Evolutionary conservation across 1,139 yeast species (phyloP).

Genomic region (Zygoascus sp.): DNA sequence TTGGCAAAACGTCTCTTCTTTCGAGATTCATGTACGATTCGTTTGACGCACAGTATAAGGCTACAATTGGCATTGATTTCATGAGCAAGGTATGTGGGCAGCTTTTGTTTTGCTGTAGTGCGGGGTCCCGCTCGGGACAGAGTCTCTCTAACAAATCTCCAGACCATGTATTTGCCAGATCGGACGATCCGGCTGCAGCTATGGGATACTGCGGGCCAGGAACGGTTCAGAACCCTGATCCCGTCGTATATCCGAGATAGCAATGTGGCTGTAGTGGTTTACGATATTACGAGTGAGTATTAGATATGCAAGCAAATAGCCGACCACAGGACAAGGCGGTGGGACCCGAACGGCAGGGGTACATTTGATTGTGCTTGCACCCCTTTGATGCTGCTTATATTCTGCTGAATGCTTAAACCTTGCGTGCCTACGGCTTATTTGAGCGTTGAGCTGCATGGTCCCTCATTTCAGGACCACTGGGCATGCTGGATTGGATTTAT

Average conservation of each 20-base stretch:
- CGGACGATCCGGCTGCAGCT: slow-evolving; percentile 69
- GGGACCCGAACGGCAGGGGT: too few relatives aligned
- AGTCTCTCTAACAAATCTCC: neutral
- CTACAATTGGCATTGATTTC: slow-evolving; percentile 95
- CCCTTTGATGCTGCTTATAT: too few relatives aligned
- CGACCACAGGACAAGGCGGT: too few relatives aligned
- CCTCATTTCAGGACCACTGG: too few relatives aligned
- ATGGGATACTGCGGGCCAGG: slow-evolving; percentile 99
- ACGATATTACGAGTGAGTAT: slow-evolving; percentile 75
- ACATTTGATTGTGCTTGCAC: too few relatives aligned
- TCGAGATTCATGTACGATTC: slow-evolving; percentile 97
- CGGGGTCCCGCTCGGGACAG: neutral
- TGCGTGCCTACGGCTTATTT: too few relatives aligned
- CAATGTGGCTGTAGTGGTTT: slow-evolving; percentile 94
- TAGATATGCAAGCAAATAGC: slow-evolving; percentile 7
- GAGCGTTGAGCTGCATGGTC: too few relatives aligned
- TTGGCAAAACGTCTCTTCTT: slow-evolving; percentile 91
- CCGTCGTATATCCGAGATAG: slow-evolving; percentile 95
- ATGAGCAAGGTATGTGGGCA: slow-evolving; percentile 54
- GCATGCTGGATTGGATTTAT: neutral
- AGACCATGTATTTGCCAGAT: slow-evolving; percentile 71
- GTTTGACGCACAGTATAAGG: slow-evolving; percentile 84
- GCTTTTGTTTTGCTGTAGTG: neutral
- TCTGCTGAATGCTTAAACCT: too few relatives aligned
- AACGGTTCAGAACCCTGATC: slow-evolving; percentile 86